Evolutionary conservation across 306 rosid species (phyloP).

Genomic region (Abrus pulchellus): DNA sequence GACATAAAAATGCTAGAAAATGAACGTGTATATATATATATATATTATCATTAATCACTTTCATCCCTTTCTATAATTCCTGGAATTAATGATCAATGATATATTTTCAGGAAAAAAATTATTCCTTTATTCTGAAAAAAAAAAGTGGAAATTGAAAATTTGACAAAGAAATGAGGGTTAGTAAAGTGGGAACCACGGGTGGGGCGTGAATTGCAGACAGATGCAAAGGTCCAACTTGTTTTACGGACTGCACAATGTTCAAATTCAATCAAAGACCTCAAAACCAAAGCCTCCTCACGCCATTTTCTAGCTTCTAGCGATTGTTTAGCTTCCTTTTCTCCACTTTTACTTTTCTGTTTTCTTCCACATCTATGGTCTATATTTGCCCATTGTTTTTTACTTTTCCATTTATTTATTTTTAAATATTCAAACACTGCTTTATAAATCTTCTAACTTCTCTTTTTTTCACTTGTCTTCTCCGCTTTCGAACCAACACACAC

Average conservation of each 20-base stretch:
- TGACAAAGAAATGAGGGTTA: background rate
- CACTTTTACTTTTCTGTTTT: background rate
- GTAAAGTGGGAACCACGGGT: slow-evolving; percentile 14
- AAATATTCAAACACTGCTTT: slow-evolving; percentile 19
- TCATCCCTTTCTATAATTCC: too few species aligned
- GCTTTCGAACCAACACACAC: slow-evolving; percentile 23
- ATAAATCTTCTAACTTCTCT: background rate
- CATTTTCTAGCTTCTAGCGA: slow-evolving; percentile 18
- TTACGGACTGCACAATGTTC: slow-evolving; percentile 40
- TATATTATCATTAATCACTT: background rate
- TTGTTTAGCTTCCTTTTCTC: background rate
- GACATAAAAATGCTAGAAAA: too few species aligned
- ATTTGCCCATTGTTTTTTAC: slow-evolving; percentile 44
- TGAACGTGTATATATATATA: too few species aligned
- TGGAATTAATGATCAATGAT: background rate
- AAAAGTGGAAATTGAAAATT: slow-evolving; percentile 18
- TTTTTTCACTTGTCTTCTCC: slow-evolving; percentile 21
- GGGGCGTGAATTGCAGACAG: slow-evolving; percentile 1
- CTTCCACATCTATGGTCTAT: slow-evolving; percentile 6
- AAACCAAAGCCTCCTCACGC: slow-evolving; percentile 2
- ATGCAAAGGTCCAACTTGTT: slow-evolving; percentile 45
- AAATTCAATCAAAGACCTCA: slow-evolving; percentile 32
- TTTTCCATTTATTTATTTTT: slow-evolving; percentile 30
- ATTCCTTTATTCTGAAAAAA: background rate
- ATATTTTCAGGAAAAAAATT: background rate